phyloP scores from a whole-genome alignment of 176 grass and related monocot genomes.

The Aegilops tauschii region DNA sequence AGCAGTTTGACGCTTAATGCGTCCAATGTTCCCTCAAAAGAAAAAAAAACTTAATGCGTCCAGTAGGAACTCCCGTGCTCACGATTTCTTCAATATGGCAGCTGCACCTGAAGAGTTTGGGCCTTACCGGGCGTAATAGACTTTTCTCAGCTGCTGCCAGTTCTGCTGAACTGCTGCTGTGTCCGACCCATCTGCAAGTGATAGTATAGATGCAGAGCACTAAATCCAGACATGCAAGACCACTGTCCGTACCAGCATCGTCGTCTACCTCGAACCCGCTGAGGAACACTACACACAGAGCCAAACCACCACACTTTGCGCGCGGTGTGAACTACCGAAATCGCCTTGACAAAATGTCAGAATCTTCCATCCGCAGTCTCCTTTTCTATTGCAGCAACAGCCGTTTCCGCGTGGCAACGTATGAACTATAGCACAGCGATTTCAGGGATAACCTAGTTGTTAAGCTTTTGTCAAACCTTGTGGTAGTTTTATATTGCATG shows the following conservation, averaged over 20 bases:
- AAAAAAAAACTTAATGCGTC: too few species aligned
- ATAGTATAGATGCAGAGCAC: not conserved
- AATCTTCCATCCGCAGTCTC: not conserved
- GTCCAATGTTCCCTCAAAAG: too few species aligned
- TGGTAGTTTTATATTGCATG: not conserved
- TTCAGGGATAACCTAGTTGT: constrained; percentile 12
- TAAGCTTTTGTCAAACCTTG: constrained; percentile 32
- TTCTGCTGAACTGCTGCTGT: too few species aligned
- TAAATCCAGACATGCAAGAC: not conserved
- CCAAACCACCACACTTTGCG: not conserved
- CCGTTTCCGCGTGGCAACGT: constrained; percentile 35
- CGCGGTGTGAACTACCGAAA: not conserved
- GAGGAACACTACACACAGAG: not conserved
- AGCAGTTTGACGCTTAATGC: too few species aligned
- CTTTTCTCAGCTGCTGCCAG: too few species aligned
- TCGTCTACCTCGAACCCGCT: not conserved
- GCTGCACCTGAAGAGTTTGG: too few species aligned
- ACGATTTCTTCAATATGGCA: too few species aligned
- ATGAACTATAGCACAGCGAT: not conserved
- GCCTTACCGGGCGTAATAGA: too few species aligned
- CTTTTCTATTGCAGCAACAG: constrained; percentile 28
- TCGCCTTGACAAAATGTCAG: too few species aligned
- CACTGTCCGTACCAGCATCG: not conserved
- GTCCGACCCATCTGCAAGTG: too few species aligned
- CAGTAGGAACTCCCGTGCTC: too few species aligned